Evolutionary conservation across 768 basidiomycete species (phyloP).

Genomic region (Tylopilus subfusipes): DNA sequence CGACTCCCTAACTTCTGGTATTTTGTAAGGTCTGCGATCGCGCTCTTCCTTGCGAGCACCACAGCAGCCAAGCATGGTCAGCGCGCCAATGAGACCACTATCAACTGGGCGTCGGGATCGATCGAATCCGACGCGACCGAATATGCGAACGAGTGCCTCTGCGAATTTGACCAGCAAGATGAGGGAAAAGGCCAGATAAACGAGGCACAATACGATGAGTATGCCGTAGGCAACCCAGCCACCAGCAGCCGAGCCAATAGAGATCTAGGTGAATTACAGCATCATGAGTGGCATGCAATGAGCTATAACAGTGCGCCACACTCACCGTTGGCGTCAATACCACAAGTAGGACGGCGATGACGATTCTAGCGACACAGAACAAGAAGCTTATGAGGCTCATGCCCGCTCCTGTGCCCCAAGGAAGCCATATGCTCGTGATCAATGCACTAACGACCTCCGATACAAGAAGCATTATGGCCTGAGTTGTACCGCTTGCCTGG

Average conservation of each 20-base stretch:
- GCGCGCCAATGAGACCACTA: conserved; percentile 82
- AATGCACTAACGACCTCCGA: conserved; percentile 85
- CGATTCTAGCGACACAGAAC: conserved; percentile 86
- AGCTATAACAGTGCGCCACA: conserved; percentile 1
- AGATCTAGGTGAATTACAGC: conserved; percentile 52
- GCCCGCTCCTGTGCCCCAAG: conserved; percentile 94
- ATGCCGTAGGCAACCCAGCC: conserved; percentile 96
- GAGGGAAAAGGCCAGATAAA: conserved; percentile 77
- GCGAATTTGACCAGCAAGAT: conserved; percentile 83
- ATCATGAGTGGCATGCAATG: conserved; percentile 9
- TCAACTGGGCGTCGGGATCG: conserved; percentile 76
- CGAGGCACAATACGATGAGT: conserved; percentile 74
- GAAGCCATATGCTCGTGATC: conserved; percentile 90
- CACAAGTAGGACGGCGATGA: conserved; percentile 85
- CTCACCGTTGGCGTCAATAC: conserved; percentile 86
- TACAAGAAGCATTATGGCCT: conserved; percentile 85
- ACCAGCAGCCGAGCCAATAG: conserved; percentile 72
- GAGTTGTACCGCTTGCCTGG: conserved; percentile 86
- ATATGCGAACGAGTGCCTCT: conserved; percentile 77
- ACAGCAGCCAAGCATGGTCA: conserved; percentile 66
- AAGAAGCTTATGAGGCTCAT: conserved; percentile 97
- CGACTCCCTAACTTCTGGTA: conserved; percentile 28
- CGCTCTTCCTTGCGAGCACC: conserved; percentile 43
- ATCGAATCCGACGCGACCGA: conserved; percentile 80
- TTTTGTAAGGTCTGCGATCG: conserved; percentile 24